Conservation (phyloP, 2,329 filamentous ascomycete genomes). For the Phoma sp. region DNA sequence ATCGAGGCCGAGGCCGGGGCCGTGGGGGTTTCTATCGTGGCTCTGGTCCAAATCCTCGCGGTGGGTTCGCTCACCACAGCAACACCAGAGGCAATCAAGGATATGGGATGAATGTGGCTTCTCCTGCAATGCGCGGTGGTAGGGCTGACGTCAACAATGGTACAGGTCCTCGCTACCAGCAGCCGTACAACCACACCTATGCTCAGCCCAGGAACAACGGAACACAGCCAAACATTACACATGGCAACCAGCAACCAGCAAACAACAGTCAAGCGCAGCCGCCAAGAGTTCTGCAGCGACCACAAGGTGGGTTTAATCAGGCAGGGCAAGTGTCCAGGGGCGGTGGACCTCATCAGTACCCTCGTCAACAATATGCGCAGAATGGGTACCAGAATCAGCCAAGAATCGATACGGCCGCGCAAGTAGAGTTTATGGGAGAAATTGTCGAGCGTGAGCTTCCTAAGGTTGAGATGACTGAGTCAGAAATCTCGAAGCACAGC, state of each 20-base stretch:
- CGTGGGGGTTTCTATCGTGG: constrained; percentile 23
- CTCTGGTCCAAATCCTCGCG: constrained; percentile 13
- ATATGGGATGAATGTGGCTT: constrained; percentile 6
- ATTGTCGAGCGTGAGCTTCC: constrained; percentile 58
- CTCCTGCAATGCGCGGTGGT: constrained; percentile 16
- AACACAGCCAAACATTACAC: constrained; percentile 1
- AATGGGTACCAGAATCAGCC: constrained; percentile 23
- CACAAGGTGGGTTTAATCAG: constrained; percentile 18
- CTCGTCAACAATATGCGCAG: constrained; percentile 25
- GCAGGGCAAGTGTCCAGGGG: constrained; percentile 11
- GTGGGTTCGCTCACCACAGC: constrained; percentile 14
- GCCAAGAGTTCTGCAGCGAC: constrained; percentile 32
- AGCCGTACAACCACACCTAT: constrained; percentile 4
- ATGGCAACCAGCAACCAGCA: not conserved
- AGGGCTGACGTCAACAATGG: constrained; percentile 13
- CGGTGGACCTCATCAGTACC: constrained; percentile 11
- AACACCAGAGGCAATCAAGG: constrained; percentile 14
- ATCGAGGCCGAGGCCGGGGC: constrained; percentile 32
- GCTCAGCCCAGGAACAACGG: constrained; percentile 10
- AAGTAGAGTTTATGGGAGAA: constrained; percentile 52
- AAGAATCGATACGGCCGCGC: constrained; percentile 39
- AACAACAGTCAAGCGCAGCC: constrained; percentile 10
- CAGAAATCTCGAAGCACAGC: constrained; percentile 75
- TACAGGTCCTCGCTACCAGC: constrained; percentile 14
- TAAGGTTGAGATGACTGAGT: constrained; percentile 65